These are phyloP conservation scores for Trypanosomatidae sp. DNA, from an alignment of 208 protist species.

Conservation along the genomic window DNA sequence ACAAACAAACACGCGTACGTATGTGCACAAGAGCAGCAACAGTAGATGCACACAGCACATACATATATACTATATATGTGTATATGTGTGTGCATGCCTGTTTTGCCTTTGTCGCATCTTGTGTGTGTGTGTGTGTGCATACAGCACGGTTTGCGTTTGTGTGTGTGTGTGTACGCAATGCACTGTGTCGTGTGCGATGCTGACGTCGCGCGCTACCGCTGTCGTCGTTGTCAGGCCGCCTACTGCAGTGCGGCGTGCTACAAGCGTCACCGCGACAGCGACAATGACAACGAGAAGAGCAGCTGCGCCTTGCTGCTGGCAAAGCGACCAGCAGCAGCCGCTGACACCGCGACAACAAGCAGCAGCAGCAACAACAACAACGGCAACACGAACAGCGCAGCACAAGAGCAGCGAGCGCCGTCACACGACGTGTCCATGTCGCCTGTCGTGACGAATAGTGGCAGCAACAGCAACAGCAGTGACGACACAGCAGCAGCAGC, in stretches of 20 bases:
- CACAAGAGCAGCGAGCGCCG: background rate
- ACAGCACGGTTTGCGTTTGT: background rate
- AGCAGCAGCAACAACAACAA: background rate
- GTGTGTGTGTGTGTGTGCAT: background rate
- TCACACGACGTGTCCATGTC: background rate
- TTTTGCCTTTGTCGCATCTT: background rate
- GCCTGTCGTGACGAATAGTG: background rate
- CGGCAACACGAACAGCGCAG: background rate
- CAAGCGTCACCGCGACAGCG: constrained; percentile 23
- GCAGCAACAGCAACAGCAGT: background rate
- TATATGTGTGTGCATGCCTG: background rate
- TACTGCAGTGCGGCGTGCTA: constrained; percentile 54
- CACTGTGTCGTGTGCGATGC: constrained; percentile 34
- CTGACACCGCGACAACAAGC: too few species aligned
- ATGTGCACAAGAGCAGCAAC: background rate
- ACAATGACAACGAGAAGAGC: background rate
- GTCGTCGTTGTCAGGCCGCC: constrained; percentile 27
- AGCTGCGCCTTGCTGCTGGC: too few species aligned
- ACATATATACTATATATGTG: background rate
- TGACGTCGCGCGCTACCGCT: constrained; percentile 26
- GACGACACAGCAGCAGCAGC: background rate
- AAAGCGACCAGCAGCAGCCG: too few species aligned
- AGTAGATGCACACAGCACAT: background rate
- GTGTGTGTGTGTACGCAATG: constrained; percentile 13
- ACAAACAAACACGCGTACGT: too few species aligned